Evolutionary conservation across 352 stramenopile species (phyloP), one percentile per base, ranked within the genome.

Genomic region (Phytophthora capsici): DNA sequence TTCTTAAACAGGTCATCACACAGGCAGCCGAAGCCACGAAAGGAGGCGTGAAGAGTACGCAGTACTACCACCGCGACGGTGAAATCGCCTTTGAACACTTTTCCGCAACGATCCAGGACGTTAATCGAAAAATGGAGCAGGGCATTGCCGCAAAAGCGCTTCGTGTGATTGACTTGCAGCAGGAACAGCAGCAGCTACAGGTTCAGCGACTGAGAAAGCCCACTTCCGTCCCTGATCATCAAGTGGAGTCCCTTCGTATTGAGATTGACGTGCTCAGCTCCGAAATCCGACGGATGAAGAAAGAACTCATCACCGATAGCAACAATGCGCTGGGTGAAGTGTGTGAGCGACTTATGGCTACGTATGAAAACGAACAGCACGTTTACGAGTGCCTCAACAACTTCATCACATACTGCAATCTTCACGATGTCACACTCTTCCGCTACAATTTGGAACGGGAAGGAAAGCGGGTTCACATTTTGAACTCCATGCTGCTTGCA

Each of bases 71-170:
- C 37, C 67, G 71, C 7, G 71, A 79, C 22, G 82, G 82, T 7
- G 79, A 91, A 52, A 89, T 93, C 71, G 89, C 80, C 5, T 88
- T 91, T 36, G 72, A 82, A 25, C 67, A 88, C 32, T 93, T 93
- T 28, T 73, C 67, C 13, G 25, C 40, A 22, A 81, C 82, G 2
- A 90, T 91, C 40, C 80, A 75, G 26, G 71, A 80, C 6, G 74
- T 89, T 26, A 93, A 93, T 51, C 80, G 82, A 19, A 73, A 51
- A n/a, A 73, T 86, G 63, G 74, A 91, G 60, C 78, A 80, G 28
- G 75, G 78, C 9, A 90, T 93, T 25, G 84, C 84, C 0, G 55
- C 57, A 12, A 89, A 89, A 46, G 81, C 64, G 16, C 68, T 93
- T 50, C 80, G 82, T 1, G 50, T 85, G 48, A 69, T 82, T 7